A percentile compares a stretch with the other conserved stretches of the same genome.
phyloP scores from a whole-genome alignment of 306 rosid genomes.

The Arachis stenosperma region DNA sequence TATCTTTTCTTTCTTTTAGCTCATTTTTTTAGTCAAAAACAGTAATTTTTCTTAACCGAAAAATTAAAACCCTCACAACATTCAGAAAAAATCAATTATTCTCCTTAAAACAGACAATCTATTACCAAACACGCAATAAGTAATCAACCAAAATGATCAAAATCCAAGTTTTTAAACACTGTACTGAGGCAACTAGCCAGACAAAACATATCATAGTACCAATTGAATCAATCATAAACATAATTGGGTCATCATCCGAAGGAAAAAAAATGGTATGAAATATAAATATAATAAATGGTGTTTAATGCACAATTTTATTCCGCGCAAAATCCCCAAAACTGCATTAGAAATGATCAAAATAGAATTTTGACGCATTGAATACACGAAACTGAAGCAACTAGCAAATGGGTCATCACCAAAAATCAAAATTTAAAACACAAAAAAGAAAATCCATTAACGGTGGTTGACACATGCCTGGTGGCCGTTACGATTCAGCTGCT shows the following conservation, averaged over 20 bases:
- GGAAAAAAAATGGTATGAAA: neutral
- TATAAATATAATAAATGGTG: neutral
- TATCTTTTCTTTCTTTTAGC: too few species aligned
- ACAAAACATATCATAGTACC: neutral
- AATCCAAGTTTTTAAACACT: neutral
- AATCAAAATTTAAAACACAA: neutral
- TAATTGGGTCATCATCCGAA: neutral
- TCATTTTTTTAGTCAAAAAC: too few species aligned
- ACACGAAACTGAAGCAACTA: neutral
- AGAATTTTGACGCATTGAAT: neutral
- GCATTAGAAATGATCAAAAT: neutral
- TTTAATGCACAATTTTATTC: neutral
- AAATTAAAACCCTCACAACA: too few species aligned
- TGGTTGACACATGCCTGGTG: constrained; percentile 67
- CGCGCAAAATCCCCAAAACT: neutral
- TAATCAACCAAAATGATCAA: too few species aligned
- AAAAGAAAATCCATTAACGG: neutral
- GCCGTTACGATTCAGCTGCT: constrained; percentile 90
- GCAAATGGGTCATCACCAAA: neutral
- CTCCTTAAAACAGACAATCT: too few species aligned
- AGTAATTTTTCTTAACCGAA: too few species aligned
- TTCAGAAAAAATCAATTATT: too few species aligned
- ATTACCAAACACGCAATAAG: neutral
- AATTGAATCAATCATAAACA: neutral
- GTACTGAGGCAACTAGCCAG: neutral